These are phyloP conservation scores for Puccinia hordei DNA, from an alignment of 1,284 basidiomycete species.

Conservation along the genomic window DNA sequence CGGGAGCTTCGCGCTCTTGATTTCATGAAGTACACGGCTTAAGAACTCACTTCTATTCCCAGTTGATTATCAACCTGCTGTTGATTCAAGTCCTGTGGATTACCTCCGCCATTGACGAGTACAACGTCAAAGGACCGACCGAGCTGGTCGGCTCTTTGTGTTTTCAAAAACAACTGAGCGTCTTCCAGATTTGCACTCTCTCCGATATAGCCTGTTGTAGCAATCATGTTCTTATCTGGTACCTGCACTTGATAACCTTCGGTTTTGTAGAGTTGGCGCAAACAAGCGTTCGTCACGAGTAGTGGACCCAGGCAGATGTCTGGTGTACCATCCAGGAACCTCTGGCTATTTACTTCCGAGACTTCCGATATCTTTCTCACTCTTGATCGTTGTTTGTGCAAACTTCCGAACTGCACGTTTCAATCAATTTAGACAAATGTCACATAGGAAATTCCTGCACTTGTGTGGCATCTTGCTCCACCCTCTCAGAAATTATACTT, in stretches of 20 bases:
- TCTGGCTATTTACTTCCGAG: not conserved
- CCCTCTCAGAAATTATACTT: not conserved
- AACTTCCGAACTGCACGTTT: conserved; percentile 31
- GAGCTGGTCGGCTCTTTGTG: conserved; percentile 38
- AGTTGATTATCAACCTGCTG: conserved; percentile 20
- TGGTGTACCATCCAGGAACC: conserved; percentile 4
- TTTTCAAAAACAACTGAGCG: conserved; percentile 32
- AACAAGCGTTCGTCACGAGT: conserved; percentile 42
- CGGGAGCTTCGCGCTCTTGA: not conserved
- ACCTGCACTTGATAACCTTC: conserved; percentile 25
- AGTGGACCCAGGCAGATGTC: conserved; percentile 34
- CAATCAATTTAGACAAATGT: not conserved
- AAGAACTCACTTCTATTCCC: conserved; percentile 37
- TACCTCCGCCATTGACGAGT: conserved; percentile 41
- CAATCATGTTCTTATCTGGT: conserved; percentile 36
- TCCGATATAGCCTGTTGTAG: conserved; percentile 40
- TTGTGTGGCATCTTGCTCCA: not conserved
- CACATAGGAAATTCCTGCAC: not conserved
- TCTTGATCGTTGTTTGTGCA: conserved; percentile 25
- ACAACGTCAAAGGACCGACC: conserved; percentile 27
- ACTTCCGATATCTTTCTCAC: conserved; percentile 7
- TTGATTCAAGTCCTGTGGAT: conserved; percentile 26
- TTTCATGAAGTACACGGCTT: not conserved
- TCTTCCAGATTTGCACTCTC: conserved; percentile 47
- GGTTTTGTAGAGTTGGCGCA: conserved; percentile 37